phyloP scores from a whole-genome alignment of 345 rosid genomes.

The Diplotaxis tenuifolia region DNA sequence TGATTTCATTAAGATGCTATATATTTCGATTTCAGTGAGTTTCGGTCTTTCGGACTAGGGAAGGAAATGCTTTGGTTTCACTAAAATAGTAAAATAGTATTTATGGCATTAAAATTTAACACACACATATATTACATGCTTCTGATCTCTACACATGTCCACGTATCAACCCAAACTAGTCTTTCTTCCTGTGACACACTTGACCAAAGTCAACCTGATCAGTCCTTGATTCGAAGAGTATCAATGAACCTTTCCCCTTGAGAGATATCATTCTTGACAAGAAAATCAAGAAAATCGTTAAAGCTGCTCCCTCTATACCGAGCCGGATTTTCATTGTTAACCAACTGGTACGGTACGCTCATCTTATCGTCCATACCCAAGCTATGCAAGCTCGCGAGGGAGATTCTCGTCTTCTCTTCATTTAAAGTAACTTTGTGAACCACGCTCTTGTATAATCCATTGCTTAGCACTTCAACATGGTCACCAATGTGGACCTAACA shows the following conservation, averaged over 20 bases:
- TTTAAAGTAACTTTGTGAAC: conserved; percentile 51
- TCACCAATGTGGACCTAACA: conserved; percentile 57
- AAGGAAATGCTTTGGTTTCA: not conserved
- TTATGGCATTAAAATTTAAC: not conserved
- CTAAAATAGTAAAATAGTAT: not conserved
- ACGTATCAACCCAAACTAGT: conserved; percentile 14
- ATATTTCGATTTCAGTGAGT: not conserved
- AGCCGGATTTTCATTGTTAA: conserved; percentile 45
- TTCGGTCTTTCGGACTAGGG: not conserved
- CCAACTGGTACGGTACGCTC: conserved; percentile 51
- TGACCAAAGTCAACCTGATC: not conserved
- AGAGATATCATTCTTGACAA: conserved; percentile 46
- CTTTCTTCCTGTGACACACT: not conserved
- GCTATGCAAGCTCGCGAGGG: conserved; percentile 66
- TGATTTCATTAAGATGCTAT: not conserved
- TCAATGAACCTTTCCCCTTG: conserved; percentile 50
- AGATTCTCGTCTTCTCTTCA: conserved; percentile 43
- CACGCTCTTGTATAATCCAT: conserved; percentile 58
- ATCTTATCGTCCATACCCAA: conserved; percentile 62
- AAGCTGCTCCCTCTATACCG: conserved; percentile 55
- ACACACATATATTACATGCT: not conserved
- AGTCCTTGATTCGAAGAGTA: conserved; percentile 43
- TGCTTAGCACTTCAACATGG: conserved; percentile 67
- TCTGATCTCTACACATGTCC: conserved; percentile 15
- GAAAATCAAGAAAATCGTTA: conserved; percentile 58